A percentile compares a stretch with the other conserved stretches of the same genome.
Conservation (phyloP, 768 basidiomycete species). For the Lactarius quietus region DNA sequence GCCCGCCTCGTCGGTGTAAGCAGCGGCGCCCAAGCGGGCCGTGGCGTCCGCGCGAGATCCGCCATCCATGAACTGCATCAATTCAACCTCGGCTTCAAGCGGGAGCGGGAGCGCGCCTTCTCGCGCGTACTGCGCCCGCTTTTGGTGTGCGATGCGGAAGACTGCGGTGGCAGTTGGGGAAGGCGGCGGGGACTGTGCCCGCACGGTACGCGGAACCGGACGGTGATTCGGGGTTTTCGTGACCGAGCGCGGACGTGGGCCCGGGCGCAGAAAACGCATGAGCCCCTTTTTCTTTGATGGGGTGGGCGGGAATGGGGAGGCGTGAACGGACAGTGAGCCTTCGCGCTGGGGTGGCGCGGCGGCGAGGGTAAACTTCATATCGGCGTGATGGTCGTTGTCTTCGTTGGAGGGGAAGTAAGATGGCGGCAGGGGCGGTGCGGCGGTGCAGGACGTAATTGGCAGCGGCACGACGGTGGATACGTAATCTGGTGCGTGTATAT, state of each 20-base stretch:
- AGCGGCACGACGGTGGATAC: constrained; percentile 55
- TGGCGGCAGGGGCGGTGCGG: background rate
- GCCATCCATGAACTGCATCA: constrained; percentile 68
- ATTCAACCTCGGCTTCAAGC: constrained; percentile 60
- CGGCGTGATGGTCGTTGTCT: background rate
- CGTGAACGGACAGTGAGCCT: background rate
- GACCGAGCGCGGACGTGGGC: constrained; percentile 39
- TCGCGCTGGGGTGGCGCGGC: constrained; percentile 32
- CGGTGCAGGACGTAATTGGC: constrained; percentile 9
- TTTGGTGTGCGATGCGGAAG: constrained; percentile 24
- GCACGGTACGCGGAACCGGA: background rate
- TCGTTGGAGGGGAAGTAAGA: background rate
- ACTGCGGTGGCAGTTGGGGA: constrained; percentile 4
- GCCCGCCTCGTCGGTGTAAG: constrained; percentile 53
- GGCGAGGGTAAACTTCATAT: constrained; percentile 44
- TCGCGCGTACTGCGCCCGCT: constrained; percentile 43
- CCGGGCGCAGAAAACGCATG: constrained; percentile 42
- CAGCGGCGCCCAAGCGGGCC: constrained; percentile 37
- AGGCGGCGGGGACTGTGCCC: background rate
- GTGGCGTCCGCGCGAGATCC: constrained; percentile 55
- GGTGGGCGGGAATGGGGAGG: constrained; percentile 26
- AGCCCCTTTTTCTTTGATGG: constrained; percentile 32
- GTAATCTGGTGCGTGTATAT: constrained; percentile 62
- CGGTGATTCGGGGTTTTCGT: constrained; percentile 30
- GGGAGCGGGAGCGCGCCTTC: constrained; percentile 42